Conservation (phyloP, 208 protist species). For the Acanthamoeba quina region DNA sequence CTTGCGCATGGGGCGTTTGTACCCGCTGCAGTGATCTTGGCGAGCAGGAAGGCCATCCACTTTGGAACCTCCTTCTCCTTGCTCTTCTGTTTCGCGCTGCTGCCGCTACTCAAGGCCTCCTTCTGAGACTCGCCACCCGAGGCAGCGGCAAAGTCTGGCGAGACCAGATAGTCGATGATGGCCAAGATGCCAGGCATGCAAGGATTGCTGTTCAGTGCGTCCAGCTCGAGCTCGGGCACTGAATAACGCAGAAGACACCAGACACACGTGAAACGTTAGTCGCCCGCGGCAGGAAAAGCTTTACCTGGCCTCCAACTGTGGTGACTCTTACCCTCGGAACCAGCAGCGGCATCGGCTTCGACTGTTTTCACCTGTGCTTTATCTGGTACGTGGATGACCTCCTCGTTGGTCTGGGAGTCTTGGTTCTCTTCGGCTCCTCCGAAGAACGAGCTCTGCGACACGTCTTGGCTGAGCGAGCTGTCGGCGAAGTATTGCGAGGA, state of each 20-base stretch:
- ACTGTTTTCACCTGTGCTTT: background rate
- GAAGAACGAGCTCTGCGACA: constrained; percentile 72
- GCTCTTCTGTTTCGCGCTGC: constrained; percentile 2
- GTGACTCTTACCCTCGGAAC: background rate
- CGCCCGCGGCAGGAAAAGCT: too few relatives aligned
- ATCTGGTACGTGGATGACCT: constrained; percentile 11
- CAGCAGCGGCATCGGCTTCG: background rate
- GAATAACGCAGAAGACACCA: background rate
- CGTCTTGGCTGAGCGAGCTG: constrained; percentile 80
- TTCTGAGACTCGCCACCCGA: constrained; percentile 51
- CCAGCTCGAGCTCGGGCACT: constrained; percentile 82
- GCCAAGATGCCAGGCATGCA: constrained; percentile 84
- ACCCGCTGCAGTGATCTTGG: constrained; percentile 75
- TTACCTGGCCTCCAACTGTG: background rate
- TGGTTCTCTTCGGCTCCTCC: background rate
- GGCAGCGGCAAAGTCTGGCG: constrained; percentile 37
- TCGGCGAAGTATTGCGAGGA: constrained; percentile 87
- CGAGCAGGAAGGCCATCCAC: constrained; percentile 90
- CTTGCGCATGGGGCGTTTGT: background rate
- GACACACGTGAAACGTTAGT: background rate
- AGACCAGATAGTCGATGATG: constrained; percentile 81
- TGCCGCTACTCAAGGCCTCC: background rate
- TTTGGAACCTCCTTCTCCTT: constrained; percentile 79
- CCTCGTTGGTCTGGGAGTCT: constrained; percentile 35
- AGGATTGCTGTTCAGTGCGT: constrained; percentile 85